These are phyloP conservation scores for Gracilaria vermiculophylla DNA, from an alignment of 23 red algal genomes.

Conservation along the genomic window DNA sequence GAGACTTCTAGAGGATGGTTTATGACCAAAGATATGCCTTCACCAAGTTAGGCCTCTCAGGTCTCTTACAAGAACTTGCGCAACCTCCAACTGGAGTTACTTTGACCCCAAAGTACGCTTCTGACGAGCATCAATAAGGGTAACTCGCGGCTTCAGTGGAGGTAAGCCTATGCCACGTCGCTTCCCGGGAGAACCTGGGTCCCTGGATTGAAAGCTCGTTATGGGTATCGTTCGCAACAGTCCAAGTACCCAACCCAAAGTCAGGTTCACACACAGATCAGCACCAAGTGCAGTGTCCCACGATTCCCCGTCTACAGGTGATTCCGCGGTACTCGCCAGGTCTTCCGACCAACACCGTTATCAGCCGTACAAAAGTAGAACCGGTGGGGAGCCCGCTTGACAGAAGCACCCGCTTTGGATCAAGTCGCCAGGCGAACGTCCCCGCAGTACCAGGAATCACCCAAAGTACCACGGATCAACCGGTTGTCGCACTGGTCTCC, in stretches of 20 bases:
- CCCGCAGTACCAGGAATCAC: neutral
- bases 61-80: conserved; percentile 8
- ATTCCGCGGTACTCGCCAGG: neutral
- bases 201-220: conserved; percentile 9
- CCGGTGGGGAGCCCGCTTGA: conserved; percentile 17
- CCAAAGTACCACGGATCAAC: conserved; percentile 2
- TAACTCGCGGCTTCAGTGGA: neutral
- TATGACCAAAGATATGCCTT: conserved; percentile 31
- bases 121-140: neutral
- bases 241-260: neutral
- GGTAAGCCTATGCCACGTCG: conserved; percentile 5
- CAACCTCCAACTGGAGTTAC: conserved; percentile 3
- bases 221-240: neutral
- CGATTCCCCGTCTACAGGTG: neutral
- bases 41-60: neutral
- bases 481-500: neutral
- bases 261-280: neutral
- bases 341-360: neutral
- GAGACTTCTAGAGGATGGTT: conserved; percentile 29
- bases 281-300: neutral
- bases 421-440: conserved; percentile 7
- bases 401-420: neutral
- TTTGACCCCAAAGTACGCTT: neutral
- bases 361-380: neutral
- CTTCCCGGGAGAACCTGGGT: neutral